A percentile compares a stretch with the other conserved stretches of the same genome.
These are phyloP conservation scores for Urtica urens DNA, from an alignment of 306 rosid genomes.

Conservation along the genomic window DNA sequence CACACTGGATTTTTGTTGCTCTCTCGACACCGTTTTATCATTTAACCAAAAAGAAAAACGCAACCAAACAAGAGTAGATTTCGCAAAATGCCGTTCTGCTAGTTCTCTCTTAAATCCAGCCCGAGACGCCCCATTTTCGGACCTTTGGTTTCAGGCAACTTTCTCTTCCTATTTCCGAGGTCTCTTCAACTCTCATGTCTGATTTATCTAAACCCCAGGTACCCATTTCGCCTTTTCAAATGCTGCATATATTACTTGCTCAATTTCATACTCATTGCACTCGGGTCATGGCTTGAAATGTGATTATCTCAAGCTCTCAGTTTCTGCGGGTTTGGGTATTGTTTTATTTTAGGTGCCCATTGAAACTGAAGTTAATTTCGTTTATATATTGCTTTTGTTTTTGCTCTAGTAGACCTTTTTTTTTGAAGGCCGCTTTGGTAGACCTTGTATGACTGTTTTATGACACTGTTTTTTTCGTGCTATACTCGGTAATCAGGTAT, in stretches of 20 bases:
- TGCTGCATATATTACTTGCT: no score
- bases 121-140: background rate
- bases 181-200: conserved; percentile 19
- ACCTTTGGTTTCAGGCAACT: conserved; percentile 5
- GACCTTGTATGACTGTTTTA: background rate
- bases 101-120: background rate
- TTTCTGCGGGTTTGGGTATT: conserved; percentile 8
- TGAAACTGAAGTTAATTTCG: background rate
- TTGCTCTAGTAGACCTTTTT: background rate
- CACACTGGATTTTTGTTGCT: background rate
- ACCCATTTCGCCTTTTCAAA: conserved; percentile 5
- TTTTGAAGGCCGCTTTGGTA: background rate
- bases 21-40: background rate
- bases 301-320: background rate
- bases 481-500: conserved; percentile 27
- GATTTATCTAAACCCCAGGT: conserved; percentile 14
- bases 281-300: conserved; percentile 1
- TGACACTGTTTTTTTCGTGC: background rate
- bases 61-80: background rate
- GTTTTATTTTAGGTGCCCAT: background rate
- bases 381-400: background rate
- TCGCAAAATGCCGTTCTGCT: background rate
- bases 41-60: background rate
- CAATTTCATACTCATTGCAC: no score
- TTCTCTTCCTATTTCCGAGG: background rate